phyloP scores from a whole-genome alignment of 768 basidiomycete species.

The Saitozyma sp. region DNA sequence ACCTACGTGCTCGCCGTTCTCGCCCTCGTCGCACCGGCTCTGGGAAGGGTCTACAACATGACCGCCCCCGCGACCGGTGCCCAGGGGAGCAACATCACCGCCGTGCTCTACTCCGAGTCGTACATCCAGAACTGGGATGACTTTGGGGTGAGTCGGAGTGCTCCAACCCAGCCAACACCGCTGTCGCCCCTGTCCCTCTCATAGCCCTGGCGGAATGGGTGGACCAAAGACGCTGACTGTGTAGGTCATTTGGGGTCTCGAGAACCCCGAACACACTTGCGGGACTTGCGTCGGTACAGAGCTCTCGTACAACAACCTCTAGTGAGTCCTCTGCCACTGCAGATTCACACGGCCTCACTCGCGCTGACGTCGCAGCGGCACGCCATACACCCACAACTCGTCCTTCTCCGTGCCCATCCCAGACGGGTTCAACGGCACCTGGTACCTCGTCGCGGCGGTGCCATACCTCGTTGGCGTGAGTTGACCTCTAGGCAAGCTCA shows the following conservation, averaged over 20 bases:
- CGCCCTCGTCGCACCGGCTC: neutral
- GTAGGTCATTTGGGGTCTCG: constrained; percentile 10
- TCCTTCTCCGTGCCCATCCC: constrained; percentile 16
- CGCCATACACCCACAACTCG: constrained; percentile 1
- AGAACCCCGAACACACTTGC: constrained; percentile 3
- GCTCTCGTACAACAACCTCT: constrained; percentile 13
- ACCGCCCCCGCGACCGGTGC: neutral
- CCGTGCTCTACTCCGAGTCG: neutral
- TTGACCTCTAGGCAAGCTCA: neutral
- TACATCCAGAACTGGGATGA: constrained; percentile 18
- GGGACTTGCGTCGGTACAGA: constrained; percentile 13
- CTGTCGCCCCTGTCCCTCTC: too few species aligned
- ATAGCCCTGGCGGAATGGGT: too few species aligned
- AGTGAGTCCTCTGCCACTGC: constrained; percentile 4
- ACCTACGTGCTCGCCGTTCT: neutral
- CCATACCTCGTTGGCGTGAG: constrained; percentile 19
- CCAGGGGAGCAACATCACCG: constrained; percentile 3
- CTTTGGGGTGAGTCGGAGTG: constrained; percentile 4
- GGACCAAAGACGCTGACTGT: neutral
- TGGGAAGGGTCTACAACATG: neutral
- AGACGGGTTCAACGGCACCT: neutral
- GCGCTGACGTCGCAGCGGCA: constrained; percentile 1
- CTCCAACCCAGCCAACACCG: too few species aligned
- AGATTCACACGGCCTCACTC: neutral
- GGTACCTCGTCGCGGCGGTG: constrained; percentile 14